Evolutionary conservation across 768 basidiomycete genomes (phyloP).

Genomic region (Suillus tomentosus): DNA sequence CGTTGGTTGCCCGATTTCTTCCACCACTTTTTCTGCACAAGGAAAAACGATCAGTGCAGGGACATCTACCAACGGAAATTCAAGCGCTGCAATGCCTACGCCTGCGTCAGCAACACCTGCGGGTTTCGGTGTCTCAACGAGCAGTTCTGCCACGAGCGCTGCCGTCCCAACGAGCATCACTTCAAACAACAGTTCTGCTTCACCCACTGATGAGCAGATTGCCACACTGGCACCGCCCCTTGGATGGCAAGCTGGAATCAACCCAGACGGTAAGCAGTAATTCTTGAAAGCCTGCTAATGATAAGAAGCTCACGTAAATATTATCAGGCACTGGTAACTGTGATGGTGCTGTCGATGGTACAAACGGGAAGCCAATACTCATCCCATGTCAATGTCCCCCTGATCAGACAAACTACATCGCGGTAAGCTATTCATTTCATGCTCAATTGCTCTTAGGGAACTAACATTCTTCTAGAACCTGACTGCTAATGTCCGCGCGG

Average conservation of each 20-base stretch:
- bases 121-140: slow-evolving; percentile 6
- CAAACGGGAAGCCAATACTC: slow-evolving; percentile 32
- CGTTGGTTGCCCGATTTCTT: slow-evolving; percentile 64
- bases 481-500: slow-evolving; percentile 42
- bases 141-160: background rate
- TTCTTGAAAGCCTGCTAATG: background rate
- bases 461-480: slow-evolving; percentile 28
- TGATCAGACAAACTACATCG: slow-evolving; percentile 26
- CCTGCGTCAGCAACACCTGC: background rate
- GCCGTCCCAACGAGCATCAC: slow-evolving; percentile 3
- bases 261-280: slow-evolving; percentile 54
- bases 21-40: slow-evolving; percentile 58
- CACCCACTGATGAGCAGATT: slow-evolving; percentile 29
- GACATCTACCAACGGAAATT: slow-evolving; percentile 11
- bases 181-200: slow-evolving; percentile 14
- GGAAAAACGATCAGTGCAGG: slow-evolving; percentile 28
- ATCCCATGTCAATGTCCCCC: slow-evolving; percentile 41
- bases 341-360: slow-evolving; percentile 35
- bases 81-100: background rate
- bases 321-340: slow-evolving; percentile 39
- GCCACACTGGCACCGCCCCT: slow-evolving; percentile 57
- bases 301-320: background rate
- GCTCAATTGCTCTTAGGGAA: background rate
- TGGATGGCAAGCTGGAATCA: slow-evolving; percentile 53
- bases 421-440: slow-evolving; percentile 16